Base-by-base conservation (phyloP, 768 basidiomycete species). In the Atractiella rhizophila region DNA sequence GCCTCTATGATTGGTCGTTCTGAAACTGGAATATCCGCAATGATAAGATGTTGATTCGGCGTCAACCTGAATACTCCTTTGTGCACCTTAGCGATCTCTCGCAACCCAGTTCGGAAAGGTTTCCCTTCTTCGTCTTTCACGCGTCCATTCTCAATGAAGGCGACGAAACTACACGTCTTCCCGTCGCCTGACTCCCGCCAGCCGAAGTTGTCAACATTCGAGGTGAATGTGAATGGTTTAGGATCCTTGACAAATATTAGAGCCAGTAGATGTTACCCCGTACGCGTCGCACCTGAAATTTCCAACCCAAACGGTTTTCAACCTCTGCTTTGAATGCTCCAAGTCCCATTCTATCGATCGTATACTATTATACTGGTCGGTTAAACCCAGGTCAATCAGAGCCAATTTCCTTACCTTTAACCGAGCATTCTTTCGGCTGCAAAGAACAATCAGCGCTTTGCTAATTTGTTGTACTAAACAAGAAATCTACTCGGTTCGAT, bases 121-220 rank as follows among this genome's bases (percentile, higher is more conserved):
- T 70, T 69, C 18, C 69, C 78, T 11, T 82, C 74, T 58, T 85
- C 82, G 59, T 96, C 85, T 59, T 83, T 74, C n/a, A 98, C 69
- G 18, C 88, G 79, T 16, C 91, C 88, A 54, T 98, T 98, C 64
- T 98, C 91, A 57, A 98, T 77, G 60, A 85, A 96, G n/a, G 47
- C 45, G 15, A 15, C 10, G 35, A 15, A 12, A 36, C 15, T 20
- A 36, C 12, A 36, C 54, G 83, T 76, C 49, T 66, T 71, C 45
- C 83, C 85, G 52, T 94, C 74, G 53, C 75, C 66, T 39, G 82
- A 83, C 15, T 70, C 74, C 41, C 69, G 63, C 91, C 91, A 98
- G 32, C 91, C 91, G 50, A 71, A 96, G 56, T 86, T 74, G 59
- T 98, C 91, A 51, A 83, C 62, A 61, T 94, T 96, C 48, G 71